phyloP scores from a whole-genome alignment of 352 stramenopile genomes.

The Phytophthora palmivora region DNA sequence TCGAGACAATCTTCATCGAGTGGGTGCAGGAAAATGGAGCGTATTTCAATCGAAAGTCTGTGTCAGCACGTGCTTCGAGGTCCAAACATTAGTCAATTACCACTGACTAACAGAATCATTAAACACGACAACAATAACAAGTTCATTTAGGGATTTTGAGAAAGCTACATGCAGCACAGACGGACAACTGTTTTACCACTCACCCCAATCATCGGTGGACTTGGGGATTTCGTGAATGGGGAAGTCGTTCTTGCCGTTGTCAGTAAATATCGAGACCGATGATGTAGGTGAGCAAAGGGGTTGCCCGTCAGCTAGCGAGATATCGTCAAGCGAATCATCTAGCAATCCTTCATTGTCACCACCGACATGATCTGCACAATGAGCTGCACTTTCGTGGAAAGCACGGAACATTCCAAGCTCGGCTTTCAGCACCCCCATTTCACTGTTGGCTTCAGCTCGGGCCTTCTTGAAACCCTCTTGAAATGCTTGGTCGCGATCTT shows the following conservation, averaged over 20 bases:
- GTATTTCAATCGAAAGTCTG: conserved; percentile 49
- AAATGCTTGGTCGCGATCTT: conserved; percentile 42
- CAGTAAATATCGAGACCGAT: conserved; percentile 53
- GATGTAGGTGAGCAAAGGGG: conserved; percentile 48
- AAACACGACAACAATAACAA: conserved; percentile 7
- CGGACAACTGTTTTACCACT: conserved; percentile 53
- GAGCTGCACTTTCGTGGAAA: conserved; percentile 49
- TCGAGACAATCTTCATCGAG: conserved; percentile 78
- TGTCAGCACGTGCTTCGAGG: conserved; percentile 16
- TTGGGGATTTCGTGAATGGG: conserved; percentile 22
- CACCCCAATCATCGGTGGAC: conserved; percentile 64
- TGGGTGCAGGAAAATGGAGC: conserved; percentile 76
- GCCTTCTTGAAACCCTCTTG: conserved; percentile 51
- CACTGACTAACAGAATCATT: not conserved
- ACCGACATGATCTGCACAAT: conserved; percentile 40
- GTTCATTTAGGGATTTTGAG: conserved; percentile 23
- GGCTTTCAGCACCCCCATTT: conserved; percentile 52
- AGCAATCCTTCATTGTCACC: conserved; percentile 21
- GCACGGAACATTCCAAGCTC: conserved; percentile 62
- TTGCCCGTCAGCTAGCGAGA: conserved; percentile 45
- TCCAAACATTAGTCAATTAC: conserved; percentile 11
- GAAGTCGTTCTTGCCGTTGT: conserved; percentile 48
- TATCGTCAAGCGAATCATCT: conserved; percentile 46
- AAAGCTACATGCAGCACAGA: conserved; percentile 27
- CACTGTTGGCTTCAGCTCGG: conserved; percentile 33